Percentiles rank a stretch among this genome's conserved stretches.
phyloP scores from a whole-genome alignment of 2,329 filamentous ascomycete genomes.

The Orbilia brochopaga region DNA sequence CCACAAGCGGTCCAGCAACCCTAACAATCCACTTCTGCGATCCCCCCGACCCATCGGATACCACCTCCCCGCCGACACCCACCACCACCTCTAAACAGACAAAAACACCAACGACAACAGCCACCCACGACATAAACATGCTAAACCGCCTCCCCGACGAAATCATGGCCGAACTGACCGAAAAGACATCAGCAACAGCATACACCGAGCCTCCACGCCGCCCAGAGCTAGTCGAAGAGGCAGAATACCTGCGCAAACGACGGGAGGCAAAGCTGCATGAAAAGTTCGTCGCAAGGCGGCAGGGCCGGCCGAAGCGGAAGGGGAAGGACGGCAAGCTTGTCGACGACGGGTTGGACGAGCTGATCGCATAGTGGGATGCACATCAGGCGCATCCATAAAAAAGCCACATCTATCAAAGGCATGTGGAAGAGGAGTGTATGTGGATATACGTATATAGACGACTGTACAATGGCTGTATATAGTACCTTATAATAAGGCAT shows the following conservation, averaged over 20 bases:
- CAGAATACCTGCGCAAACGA: constrained; percentile 34
- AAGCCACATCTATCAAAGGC: not conserved
- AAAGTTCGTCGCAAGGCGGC: constrained; percentile 20
- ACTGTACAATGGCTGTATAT: not conserved
- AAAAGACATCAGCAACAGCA: constrained; percentile 47
- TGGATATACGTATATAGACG: not conserved
- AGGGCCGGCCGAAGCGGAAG: constrained; percentile 12
- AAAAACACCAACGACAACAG: constrained; percentile 34
- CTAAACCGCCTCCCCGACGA: constrained; percentile 28
- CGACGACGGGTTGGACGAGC: not conserved
- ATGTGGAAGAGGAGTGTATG: not conserved
- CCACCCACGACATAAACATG: constrained; percentile 40
- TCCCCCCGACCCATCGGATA: no score
- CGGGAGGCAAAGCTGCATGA: constrained; percentile 40
- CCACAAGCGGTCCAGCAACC: constrained; percentile 25
- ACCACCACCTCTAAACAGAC: not conserved
- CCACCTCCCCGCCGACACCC: constrained; percentile 9
- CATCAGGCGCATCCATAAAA: no score
- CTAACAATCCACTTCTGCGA: constrained; percentile 44
- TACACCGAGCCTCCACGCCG: constrained; percentile 49
- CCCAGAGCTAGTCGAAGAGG: constrained; percentile 30
- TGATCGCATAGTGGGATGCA: not conserved
- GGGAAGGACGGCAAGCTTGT: constrained; percentile 12
- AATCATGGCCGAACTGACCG: constrained; percentile 36
- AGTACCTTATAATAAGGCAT: not conserved